Base-by-base conservation (phyloP, 1,284 basidiomycete species). In the Sanghuangporus sanghuang region DNA sequence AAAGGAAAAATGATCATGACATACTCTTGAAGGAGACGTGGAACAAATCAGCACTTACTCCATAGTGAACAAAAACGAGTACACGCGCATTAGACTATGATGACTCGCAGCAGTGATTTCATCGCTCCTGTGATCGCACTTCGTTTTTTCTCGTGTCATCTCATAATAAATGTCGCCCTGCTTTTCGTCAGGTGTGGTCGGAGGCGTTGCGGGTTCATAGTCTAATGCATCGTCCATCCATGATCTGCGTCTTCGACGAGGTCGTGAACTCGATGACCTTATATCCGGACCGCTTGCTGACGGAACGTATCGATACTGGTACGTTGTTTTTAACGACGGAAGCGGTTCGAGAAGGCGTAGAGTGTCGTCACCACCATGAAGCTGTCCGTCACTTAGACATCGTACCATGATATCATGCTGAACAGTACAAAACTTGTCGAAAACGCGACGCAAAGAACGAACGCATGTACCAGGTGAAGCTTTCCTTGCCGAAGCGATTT, bases 1-100 rank as follows among this genome's bases (percentile, higher is more conserved):
- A 21, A 12, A 36, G 35, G 35, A 23, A 42, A 62, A 16, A 11
- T 12, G 21, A 46, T 11, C 16, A 59, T 18, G 11, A 8, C 27
- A 7, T 16, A 23, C 21, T 9, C 40, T n/a, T 6, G 8, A 56
- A 23, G 23, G 6, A 36, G 12, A 6, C 54, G 18, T n/a, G 58
- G 5, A 61, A 3, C 46, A 60, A 42, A 12, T 46, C 64, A 32
- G 21, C 8, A 68, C 68, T 57, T 46, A 74, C 71, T 68, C 65
- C 56, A 71, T 64, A 4, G 71, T 71, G 57, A 72, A 74, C 32
- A 74, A 57, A 58, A 73, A 68, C 11, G 72, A 72, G 64, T 71
- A 74, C 2, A 73, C 69, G 6, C 72, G 63, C 59, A 74, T 67
- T 40, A 74, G 65, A 57, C 56, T 65, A 44, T 68, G 66, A 21